Percentiles rank a stretch among this genome's conserved stretches.
phyloP scores from a whole-genome alignment of 768 basidiomycete genomes.

The Cyathus striatus region DNA sequence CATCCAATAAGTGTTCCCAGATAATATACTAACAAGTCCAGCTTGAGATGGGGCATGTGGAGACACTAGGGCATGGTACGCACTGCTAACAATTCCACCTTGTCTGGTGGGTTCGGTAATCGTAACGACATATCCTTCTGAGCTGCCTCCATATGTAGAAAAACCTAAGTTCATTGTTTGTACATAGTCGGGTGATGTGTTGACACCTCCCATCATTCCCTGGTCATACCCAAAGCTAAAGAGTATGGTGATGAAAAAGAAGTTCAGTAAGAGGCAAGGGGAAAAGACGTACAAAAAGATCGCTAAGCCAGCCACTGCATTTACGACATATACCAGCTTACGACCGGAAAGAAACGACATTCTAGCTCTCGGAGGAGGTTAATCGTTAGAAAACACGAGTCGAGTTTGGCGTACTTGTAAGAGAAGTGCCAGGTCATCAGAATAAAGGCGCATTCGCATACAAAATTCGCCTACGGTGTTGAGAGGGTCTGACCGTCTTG shows the following conservation, averaged over 20 bases:
- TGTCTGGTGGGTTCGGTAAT: slow-evolving; percentile 37
- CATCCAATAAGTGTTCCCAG: slow-evolving; percentile 36
- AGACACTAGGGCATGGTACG: slow-evolving; percentile 4
- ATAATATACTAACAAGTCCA: slow-evolving; percentile 28
- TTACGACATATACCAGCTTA: slow-evolving; percentile 19
- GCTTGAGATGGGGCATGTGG: no score
- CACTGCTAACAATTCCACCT: slow-evolving; percentile 40
- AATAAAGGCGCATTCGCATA: no score
- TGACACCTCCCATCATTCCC: slow-evolving; percentile 45
- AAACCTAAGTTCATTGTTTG: slow-evolving; percentile 32
- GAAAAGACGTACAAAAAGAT: slow-evolving; percentile 21
- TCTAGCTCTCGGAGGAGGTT: no score
- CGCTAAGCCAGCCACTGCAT: slow-evolving; percentile 22
- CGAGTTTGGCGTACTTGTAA: no score
- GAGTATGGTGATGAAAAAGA: neutral
- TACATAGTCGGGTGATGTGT: slow-evolving; percentile 39
- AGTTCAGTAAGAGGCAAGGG: neutral
- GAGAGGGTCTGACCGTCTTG: no score
- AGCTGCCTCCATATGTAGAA: slow-evolving; percentile 32
- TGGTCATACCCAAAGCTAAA: slow-evolving; percentile 42
- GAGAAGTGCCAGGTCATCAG: no score
- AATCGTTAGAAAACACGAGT: no score
- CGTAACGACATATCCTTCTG: slow-evolving; percentile 35
- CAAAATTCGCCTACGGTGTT: no score
- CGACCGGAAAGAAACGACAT: slow-evolving; percentile 11